These are phyloP conservation scores for Yamadazyma scolyti DNA, from an alignment of 805 yeast species.

Conservation along the genomic window DNA sequence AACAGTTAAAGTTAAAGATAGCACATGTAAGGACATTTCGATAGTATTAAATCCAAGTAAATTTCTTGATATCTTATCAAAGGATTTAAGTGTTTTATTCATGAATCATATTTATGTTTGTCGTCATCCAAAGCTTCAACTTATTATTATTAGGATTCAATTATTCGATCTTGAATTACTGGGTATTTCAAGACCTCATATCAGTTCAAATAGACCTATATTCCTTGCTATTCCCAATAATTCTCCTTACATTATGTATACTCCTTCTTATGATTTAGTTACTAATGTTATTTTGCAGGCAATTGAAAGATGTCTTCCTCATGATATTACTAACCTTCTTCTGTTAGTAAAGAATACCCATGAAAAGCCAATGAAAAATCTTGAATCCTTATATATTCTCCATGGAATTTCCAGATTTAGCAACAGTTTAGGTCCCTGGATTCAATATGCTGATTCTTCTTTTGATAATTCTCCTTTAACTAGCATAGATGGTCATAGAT, in stretches of 20 bases:
- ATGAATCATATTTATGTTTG: conserved; percentile 64
- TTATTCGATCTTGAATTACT: conserved; percentile 49
- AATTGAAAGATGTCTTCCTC: conserved; percentile 50
- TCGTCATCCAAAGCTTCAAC: conserved; percentile 59
- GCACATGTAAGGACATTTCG: conserved; percentile 23
- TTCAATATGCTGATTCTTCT: conserved; percentile 63
- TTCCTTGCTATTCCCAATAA: conserved; percentile 66
- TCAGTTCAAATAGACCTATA: conserved; percentile 55
- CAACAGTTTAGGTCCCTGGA: conserved; percentile 67
- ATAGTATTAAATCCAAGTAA: conserved; percentile 46
- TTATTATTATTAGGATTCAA: conserved; percentile 62
- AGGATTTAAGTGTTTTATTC: conserved; percentile 49
- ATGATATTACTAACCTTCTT: conserved; percentile 39
- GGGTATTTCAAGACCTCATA: conserved; percentile 29
- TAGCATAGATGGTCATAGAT: conserved; percentile 37
- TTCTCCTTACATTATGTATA: conserved; percentile 64
- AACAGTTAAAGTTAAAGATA: conserved; percentile 43
- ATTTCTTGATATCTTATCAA: conserved; percentile 47
- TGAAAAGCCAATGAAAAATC: conserved; percentile 37
- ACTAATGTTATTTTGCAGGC: conserved; percentile 57
- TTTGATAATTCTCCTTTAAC: conserved; percentile 66
- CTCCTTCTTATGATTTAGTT: conserved; percentile 40
- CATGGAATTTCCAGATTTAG: conserved; percentile 63
- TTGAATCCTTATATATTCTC: conserved; percentile 54
- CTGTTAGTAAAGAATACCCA: conserved; percentile 33